A percentile compares a stretch with the other conserved stretches of the same genome.
phyloP scores from a whole-genome alignment of 805 yeast genomes.

The Nakazawaea ernobii region DNA sequence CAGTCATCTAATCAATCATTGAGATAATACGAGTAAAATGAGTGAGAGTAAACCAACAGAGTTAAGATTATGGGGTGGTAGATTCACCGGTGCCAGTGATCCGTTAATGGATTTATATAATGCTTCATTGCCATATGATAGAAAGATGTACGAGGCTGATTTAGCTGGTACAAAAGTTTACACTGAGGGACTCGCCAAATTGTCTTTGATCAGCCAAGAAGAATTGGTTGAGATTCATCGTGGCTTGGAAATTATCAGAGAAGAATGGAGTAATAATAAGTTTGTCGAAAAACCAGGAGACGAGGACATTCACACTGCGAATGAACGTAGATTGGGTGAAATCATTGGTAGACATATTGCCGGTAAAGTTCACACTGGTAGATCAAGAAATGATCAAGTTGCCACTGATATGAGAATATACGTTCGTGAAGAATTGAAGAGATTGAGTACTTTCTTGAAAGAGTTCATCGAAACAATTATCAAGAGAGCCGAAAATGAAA shows the following conservation, averaged over 20 bases:
- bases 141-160: slow-evolving; percentile 92
- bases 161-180: slow-evolving; percentile 91
- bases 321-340: slow-evolving; percentile 96
- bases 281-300: slow-evolving; percentile 83
- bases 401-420: slow-evolving; percentile 98
- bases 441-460: slow-evolving; percentile 50
- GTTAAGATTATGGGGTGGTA: slow-evolving; percentile 93
- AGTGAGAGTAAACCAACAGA: slow-evolving; percentile 46
- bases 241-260: slow-evolving; percentile 66
- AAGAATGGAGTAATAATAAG: slow-evolving; percentile 71
- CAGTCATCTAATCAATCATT: not conserved
- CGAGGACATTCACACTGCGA: slow-evolving; percentile 98
- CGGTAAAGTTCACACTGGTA: slow-evolving; percentile 98
- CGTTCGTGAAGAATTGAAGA: slow-evolving; percentile 74
- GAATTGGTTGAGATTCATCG: slow-evolving; percentile 79
- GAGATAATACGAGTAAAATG: slow-evolving; percentile 17
- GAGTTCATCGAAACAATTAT: slow-evolving; percentile 62
- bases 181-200: slow-evolving; percentile 77
- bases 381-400: slow-evolving; percentile 97
- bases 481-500: slow-evolving; percentile 77
- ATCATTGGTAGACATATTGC: slow-evolving; percentile 89
- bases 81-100: slow-evolving; percentile 95
- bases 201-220: slow-evolving; percentile 64
- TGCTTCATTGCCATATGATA: slow-evolving; percentile 94
- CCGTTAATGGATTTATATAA: slow-evolving; percentile 97